Base-by-base conservation (phyloP, 805 yeast genomes). In the Blastobotrys attinorum region DNA sequence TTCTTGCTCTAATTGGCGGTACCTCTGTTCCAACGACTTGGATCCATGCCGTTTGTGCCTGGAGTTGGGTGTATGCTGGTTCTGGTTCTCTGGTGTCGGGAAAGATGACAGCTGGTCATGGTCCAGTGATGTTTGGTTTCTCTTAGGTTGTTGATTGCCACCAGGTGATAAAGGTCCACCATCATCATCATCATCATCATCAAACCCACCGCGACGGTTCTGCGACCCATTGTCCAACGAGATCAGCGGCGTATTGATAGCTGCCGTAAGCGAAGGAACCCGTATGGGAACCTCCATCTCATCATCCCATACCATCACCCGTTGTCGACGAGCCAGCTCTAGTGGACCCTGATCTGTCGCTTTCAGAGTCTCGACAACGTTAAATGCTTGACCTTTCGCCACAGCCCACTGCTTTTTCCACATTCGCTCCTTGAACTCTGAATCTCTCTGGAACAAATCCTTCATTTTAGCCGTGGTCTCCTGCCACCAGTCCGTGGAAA, bases 341-440 rank as follows among this genome's bases (percentile, higher is more conserved):
- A 81, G 60, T 0, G 88, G 88, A 0, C 87, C 85, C 31, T 78
- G 81, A 18, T 72, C 69, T 1, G 70, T 65, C 25, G 65, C 62
- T 53, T 77, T 77, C 42, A 82, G 59, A 1, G 81, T 70, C 52
- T 83, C 86, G 3, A 81, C 82, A 2, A 82, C 81, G 50, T 81
- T 81, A 63, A 79, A 81, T 0, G 89, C 85, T 56, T 83, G 89
- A 0, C 89, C 90, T 55, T 82, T 82, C 55, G 82, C 54, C 2
- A 83, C 81, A 0, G 83, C 79, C 66, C 81, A 67, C 52, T 83
- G 89, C 46, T 74, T 73, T 23, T 61, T 66, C 78, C 83, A 83
- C 78, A 81, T 71, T 35, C 85, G 62, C 44, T 74, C 76, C 48
- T 73, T 77, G 58, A 79, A 82, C 45, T 80, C 84, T 0, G 69